phyloP scores from a whole-genome alignment of 2,329 filamentous ascomycete species.

The Aspergillus sp. region DNA sequence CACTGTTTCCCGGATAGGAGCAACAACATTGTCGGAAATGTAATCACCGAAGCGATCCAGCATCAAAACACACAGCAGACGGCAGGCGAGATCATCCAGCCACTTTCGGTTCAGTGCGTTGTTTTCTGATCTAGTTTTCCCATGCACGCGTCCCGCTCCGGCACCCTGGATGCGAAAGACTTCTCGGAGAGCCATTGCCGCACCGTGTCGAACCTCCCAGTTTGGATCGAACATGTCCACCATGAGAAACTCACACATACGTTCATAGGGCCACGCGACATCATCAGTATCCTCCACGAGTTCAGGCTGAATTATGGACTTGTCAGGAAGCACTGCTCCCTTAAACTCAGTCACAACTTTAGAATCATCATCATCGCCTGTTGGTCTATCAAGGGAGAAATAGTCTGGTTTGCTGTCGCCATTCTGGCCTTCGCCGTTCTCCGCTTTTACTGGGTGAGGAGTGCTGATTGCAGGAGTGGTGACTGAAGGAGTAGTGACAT shows the following conservation, averaged over 20 bases:
- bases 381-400: conserved; percentile 80
- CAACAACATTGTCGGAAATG: conserved; percentile 94
- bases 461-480: conserved; percentile 49
- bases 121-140: conserved; percentile 72
- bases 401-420: conserved; percentile 73
- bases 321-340: conserved; percentile 74
- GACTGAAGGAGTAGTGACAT: conserved; percentile 59
- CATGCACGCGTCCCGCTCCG: conserved; percentile 76
- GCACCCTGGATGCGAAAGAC: conserved; percentile 86
- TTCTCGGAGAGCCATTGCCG: conserved; percentile 91
- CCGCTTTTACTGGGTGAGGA: conserved; percentile 60
- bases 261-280: conserved; percentile 86
- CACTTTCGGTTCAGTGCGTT: conserved; percentile 76
- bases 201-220: conserved; percentile 96
- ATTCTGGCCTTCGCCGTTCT: conserved; percentile 58
- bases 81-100: conserved; percentile 93
- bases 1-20: conserved; percentile 91
- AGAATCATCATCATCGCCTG: conserved; percentile 75
- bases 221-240: conserved; percentile 89
- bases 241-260: conserved; percentile 89
- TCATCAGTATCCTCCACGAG: conserved; percentile 68
- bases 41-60: conserved; percentile 97
- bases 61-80: conserved; percentile 93
- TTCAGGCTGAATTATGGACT: conserved; percentile 80
- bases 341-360: conserved; percentile 97